phyloP scores from a whole-genome alignment of 441 rosid genomes.

The Manihot esculenta region DNA sequence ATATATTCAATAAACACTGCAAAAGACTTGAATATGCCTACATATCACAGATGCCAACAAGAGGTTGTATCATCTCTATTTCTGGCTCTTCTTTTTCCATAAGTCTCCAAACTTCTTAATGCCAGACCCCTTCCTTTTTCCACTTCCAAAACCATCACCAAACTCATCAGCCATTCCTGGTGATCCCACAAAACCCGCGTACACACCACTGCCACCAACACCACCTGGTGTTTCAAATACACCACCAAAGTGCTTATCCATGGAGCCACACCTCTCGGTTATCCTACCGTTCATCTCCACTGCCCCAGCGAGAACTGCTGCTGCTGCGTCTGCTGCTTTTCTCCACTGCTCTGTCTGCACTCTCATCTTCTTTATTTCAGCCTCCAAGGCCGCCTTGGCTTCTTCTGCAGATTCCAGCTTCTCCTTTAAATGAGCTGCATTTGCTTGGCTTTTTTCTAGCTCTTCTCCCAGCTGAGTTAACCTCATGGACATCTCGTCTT shows the following conservation, averaged over 20 bases:
- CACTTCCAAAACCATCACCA: slow-evolving; percentile 69
- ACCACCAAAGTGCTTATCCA: slow-evolving; percentile 72
- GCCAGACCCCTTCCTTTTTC: slow-evolving; percentile 72
- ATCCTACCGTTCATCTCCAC: slow-evolving; percentile 57
- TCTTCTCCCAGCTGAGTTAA: slow-evolving; percentile 52
- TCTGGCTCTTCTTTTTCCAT: slow-evolving; percentile 83
- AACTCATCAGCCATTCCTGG: slow-evolving; percentile 58
- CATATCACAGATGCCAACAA: too few species aligned
- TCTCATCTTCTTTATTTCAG: slow-evolving; percentile 79
- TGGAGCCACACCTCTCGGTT: slow-evolving; percentile 61
- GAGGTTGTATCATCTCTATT: slow-evolving; percentile 24
- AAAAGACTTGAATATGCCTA: too few species aligned
- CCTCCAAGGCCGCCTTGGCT: slow-evolving; percentile 61
- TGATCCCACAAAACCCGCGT: slow-evolving; percentile 51
- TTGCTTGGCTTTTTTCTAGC: slow-evolving; percentile 55
- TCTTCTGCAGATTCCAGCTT: slow-evolving; percentile 56
- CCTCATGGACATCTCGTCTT: slow-evolving; percentile 48
- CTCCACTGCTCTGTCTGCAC: slow-evolving; percentile 96
- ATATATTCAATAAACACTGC: too few species aligned
- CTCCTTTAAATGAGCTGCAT: slow-evolving; percentile 42
- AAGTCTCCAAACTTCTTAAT: slow-evolving; percentile 83
- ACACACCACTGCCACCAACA: too few species aligned
- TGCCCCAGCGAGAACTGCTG: slow-evolving; percentile 75
- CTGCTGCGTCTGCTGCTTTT: slow-evolving; percentile 96
- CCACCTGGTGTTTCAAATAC: slow-evolving; percentile 40